Conservation (phyloP, 345 rosid species). For the Eutrema japonicum region DNA sequence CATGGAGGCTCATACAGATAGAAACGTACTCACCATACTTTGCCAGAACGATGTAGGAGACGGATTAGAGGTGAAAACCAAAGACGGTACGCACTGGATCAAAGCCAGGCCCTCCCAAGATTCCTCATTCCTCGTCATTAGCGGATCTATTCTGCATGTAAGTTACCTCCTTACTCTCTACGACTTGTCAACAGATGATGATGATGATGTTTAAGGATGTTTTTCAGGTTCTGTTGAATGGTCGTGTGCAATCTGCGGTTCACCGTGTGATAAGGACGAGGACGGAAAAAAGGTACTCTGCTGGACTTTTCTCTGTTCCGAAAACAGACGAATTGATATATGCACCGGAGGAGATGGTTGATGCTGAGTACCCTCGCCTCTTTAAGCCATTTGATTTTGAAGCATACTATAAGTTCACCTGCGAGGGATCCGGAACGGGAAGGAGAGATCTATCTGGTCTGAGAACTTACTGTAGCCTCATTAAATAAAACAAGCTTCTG, state of each 20-base stretch:
- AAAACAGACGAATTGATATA: not conserved
- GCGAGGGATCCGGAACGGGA: not conserved
- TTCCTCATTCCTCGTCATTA: slow-evolving; percentile 49
- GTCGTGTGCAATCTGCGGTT: slow-evolving; percentile 15
- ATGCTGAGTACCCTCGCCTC: not conserved
- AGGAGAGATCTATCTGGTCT: slow-evolving; percentile 1
- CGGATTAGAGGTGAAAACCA: slow-evolving; percentile 49
- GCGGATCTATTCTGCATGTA: slow-evolving; percentile 48
- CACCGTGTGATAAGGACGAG: slow-evolving; percentile 16
- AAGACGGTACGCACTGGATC: slow-evolving; percentile 48
- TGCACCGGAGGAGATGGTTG: slow-evolving; percentile 12
- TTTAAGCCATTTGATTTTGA: slow-evolving; percentile 23
- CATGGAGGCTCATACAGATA: slow-evolving; percentile 50
- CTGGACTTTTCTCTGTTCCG: slow-evolving; percentile 13
- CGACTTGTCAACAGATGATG: not conserved
- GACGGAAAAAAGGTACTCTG: slow-evolving; percentile 32
- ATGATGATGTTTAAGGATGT: too few species aligned
- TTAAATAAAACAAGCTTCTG: not conserved
- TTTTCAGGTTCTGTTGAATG: slow-evolving; percentile 13
- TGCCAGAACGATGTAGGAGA: slow-evolving; percentile 50
- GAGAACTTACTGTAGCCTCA: not conserved
- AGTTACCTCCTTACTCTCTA: not conserved
- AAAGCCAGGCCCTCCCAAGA: slow-evolving; percentile 44
- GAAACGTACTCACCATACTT: slow-evolving; percentile 50
- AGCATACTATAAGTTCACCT: slow-evolving; percentile 23